phyloP scores from a whole-genome alignment of 1,139 yeast genomes.

The Taiozyma onychis region DNA sequence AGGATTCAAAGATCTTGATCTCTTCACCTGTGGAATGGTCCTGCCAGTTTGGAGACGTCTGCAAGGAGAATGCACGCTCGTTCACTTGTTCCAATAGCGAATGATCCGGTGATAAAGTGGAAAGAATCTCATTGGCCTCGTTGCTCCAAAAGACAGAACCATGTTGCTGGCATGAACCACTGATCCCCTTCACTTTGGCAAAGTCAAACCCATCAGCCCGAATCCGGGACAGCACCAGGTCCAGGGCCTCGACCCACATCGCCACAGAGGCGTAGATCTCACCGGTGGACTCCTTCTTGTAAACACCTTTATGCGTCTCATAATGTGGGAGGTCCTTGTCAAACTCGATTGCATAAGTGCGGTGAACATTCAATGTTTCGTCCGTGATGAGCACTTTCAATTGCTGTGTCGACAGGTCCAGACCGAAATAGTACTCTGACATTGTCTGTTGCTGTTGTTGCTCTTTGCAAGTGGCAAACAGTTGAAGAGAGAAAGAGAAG shows the following conservation, averaged over 20 bases:
- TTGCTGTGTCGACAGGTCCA: constrained; percentile 89
- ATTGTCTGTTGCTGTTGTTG: background rate
- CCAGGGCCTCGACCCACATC: constrained; percentile 87
- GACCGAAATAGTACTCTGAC: constrained; percentile 42
- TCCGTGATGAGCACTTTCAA: constrained; percentile 69
- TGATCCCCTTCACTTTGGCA: constrained; percentile 54
- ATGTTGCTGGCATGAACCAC: constrained; percentile 92
- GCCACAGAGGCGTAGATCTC: constrained; percentile 72
- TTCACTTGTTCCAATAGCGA: constrained; percentile 41
- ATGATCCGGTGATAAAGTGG: constrained; percentile 24
- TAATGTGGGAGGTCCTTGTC: constrained; percentile 59
- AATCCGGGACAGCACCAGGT: constrained; percentile 55
- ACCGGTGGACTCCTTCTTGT: constrained; percentile 43
- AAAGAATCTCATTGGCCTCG: constrained; percentile 38
- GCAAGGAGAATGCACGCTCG: constrained; percentile 50
- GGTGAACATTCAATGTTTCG: constrained; percentile 44
- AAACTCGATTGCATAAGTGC: constrained; percentile 64
- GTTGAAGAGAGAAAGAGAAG: background rate
- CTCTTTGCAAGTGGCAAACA: background rate
- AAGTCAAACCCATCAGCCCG: constrained; percentile 50
- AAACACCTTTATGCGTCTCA: constrained; percentile 67
- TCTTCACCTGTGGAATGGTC: constrained; percentile 82
- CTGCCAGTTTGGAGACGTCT: constrained; percentile 87
- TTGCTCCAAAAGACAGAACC: constrained; percentile 81
- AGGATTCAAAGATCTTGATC: constrained; percentile 53